Base-by-base conservation (phyloP, 371 early-diverging fungal species). In the Lichtheimia hyalospora region DNA sequence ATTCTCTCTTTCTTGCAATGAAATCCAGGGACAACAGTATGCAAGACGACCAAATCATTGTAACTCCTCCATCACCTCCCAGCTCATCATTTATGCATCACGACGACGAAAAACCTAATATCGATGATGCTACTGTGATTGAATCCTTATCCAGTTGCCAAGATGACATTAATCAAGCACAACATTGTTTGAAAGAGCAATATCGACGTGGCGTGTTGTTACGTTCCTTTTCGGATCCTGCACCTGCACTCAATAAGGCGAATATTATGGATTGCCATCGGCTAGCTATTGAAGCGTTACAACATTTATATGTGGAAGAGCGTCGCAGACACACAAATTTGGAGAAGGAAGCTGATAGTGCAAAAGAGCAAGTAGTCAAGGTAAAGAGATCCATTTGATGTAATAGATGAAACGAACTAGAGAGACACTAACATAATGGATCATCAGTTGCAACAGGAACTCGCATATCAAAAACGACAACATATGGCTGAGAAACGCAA, bases 251-350 rank as follows among this genome's bases (percentile, higher is more conserved):
- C 2, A 25, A 21, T 6, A 14, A 50, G 21, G 16, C 56, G 3
- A 48, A 49, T 3, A 13, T 57, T 8, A 57, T 57, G 24, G 49
- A 57, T 20, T 40, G 40, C 8, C 58, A 57, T 24, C 58, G 58
- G 5, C 44, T 57, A 15, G 58, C 58, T 34, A 49, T 57, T 21
- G 58, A 57, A 49, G 58, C 58, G 3, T 41, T 57, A 13, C 58
- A 57, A 16, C 39, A 57, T 13, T 39, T 57, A 16, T 57, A 49
- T 41, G 58, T 44, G 15, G 49, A 57, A 34, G 58, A 57, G 42
- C 49, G 50, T 49, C 58, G 40, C 8, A n/a, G 58, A 34, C 25
- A 49, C 16, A 42, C 12, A 8, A 23, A 1, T 5, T 24, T 49
- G 49, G 50, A 49, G 14, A 34, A 57, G n/a, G 49, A 57, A 24